Evolutionary conservation across 495 filamentous ascomycete genomes (phyloP), one percentile per base, ranked within the genome.

Genomic region (Aspergillus steynii): DNA sequence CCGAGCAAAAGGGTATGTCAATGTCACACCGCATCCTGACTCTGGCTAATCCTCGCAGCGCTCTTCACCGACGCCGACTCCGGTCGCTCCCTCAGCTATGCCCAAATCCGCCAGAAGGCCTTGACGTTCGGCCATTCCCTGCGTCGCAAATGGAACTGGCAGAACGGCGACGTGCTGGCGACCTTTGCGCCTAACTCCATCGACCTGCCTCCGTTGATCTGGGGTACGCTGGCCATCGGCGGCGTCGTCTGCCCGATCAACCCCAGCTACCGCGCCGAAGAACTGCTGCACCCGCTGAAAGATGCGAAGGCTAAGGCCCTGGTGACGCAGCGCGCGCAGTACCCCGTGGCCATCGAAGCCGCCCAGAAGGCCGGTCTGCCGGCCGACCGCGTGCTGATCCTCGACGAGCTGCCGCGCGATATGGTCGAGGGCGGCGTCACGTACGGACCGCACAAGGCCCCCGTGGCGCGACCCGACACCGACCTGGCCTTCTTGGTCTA

Each of bases 191-290:
- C 89, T 27, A 95, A 92, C 63, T 82, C 77, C 57, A 84, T 92
- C 61, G 88, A 92, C 66, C 80, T 82, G 25, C 80, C 87, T 14
- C 65, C 77, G 1, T 71, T 93, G 45, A 88, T 78, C 61, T 92
- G 90, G 80, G 93, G 91, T n/a, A 78, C 81, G 14, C 84, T 86
- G 60, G 95, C 88, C 83, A 86, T 90, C 0, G 92, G 91, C 47
- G 93, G 90, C 5, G 75, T 86, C 48, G 72, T 90, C 28, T 89
- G 86, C n/a, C 88, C 92, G 0, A 89, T 90, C 4, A 96, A 96
- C 70, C 91, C 93, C 25, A 80, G 80, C 7, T 95, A 96, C 69
- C 91, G 86, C 3, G 81, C 78, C 29, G 83, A 92, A 12, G 92
- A 96, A 70, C 81, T 97, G 10, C 82, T 86, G 8, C 92, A 88